Conservation (phyloP, 2,329 filamentous ascomycete genomes). For the Fonsecaea multimorphosa region DNA sequence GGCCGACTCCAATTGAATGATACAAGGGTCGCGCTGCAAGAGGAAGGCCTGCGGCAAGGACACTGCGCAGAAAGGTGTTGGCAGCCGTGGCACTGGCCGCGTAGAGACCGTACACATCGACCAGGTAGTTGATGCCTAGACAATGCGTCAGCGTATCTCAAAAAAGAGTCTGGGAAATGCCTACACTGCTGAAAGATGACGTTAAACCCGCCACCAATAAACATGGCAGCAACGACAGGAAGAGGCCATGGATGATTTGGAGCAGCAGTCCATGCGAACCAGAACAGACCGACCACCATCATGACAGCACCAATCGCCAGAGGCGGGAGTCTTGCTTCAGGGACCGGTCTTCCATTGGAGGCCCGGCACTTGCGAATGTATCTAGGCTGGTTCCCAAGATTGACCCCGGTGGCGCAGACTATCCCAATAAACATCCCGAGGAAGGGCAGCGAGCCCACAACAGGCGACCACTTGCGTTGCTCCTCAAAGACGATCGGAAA, state of each 20-base stretch:
- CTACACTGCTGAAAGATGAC: constrained; percentile 41
- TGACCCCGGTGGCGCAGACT: constrained; percentile 48
- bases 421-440: constrained; percentile 55
- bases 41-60: constrained; percentile 49
- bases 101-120: constrained; percentile 50
- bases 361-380: constrained; percentile 43
- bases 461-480: constrained; percentile 49
- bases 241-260: constrained; percentile 45
- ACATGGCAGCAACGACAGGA: constrained; percentile 45
- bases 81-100: constrained; percentile 52
- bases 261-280: constrained; percentile 52
- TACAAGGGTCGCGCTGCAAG: constrained; percentile 52
- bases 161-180: background rate
- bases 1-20: constrained; percentile 49
- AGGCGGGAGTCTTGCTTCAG: constrained; percentile 53
- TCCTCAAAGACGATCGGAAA: constrained; percentile 55
- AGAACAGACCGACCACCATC: constrained; percentile 53
- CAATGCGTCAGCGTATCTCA: background rate
- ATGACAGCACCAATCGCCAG: constrained; percentile 54
- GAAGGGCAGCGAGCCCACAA: constrained; percentile 55
- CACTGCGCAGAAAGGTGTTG: constrained; percentile 50
- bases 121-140: constrained; percentile 54
- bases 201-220: constrained; percentile 52
- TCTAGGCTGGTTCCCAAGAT: constrained; percentile 50
- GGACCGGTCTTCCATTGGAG: constrained; percentile 45